Evolutionary conservation across 768 basidiomycete genomes (phyloP).

Genomic region (Lepiota subincarnata): DNA sequence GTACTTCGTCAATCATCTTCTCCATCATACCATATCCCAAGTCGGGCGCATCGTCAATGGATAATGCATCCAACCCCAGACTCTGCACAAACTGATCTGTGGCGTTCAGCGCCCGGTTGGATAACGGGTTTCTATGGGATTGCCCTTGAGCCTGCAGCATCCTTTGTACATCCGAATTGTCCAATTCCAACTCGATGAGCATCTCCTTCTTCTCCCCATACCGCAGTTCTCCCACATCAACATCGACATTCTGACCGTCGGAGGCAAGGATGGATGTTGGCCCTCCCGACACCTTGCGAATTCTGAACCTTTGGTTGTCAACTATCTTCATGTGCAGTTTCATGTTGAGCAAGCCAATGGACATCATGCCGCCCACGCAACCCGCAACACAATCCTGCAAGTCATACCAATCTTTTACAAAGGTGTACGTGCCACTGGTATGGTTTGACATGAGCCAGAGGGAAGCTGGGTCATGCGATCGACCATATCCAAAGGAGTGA

Average conservation of each 20-base stretch:
- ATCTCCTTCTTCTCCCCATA: conserved; percentile 99
- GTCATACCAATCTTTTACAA: conserved; percentile 97
- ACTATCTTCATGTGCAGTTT: conserved; percentile 94
- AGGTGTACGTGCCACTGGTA: conserved; percentile 95
- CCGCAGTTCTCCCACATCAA: conserved; percentile 89
- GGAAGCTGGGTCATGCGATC: conserved; percentile 94
- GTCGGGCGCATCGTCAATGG: conserved; percentile 69
- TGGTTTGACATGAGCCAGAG: conserved; percentile 99
- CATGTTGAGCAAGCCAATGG: conserved; percentile 88
- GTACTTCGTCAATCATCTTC: conserved; percentile 95
- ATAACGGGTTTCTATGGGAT: conserved; percentile 1
- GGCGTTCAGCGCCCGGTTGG: conserved; percentile 55
- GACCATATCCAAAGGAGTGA: conserved; percentile 95
- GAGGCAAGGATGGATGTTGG: conserved; percentile 80
- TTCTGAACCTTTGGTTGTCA: conserved; percentile 85
- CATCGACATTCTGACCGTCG: conserved; percentile 93
- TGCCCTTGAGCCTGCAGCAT: conserved; percentile 24
- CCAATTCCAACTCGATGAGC: conserved; percentile 92
- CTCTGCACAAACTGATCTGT: conserved; percentile 88
- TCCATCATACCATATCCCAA: conserved; percentile 93
- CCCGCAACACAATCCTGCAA: conserved; percentile 90
- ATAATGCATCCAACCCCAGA: conserved; percentile 73
- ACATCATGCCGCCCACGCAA: conserved; percentile 95
- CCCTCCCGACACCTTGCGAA: conserved; percentile 92
- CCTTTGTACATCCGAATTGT: conserved; percentile 62